Conservation (phyloP, 2,329 filamentous ascomycete species). For the Penicillium sp. region DNA sequence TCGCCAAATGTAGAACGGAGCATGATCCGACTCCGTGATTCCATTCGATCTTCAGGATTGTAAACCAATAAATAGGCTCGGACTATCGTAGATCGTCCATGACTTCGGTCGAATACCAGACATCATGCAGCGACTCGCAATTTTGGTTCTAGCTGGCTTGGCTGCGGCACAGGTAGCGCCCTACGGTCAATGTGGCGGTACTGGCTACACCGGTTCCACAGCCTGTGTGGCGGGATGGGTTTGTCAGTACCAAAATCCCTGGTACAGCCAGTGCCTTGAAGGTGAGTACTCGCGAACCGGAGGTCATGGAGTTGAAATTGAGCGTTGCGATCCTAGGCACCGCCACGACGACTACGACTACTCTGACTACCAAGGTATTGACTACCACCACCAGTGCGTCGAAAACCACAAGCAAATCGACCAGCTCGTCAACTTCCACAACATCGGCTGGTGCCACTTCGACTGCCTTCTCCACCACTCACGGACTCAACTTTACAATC, state of each 20-base stretch:
- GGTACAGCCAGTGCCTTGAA: conserved; percentile 22
- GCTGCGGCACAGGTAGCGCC: conserved; percentile 20
- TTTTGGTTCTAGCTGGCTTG: conserved; percentile 18
- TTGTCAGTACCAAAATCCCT: conserved; percentile 20
- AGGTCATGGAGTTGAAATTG: no score
- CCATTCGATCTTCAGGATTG: no score
- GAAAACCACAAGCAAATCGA: background rate
- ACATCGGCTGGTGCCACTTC: conserved; percentile 11
- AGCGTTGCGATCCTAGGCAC: background rate
- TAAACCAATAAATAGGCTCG: background rate
- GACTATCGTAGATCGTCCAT: background rate
- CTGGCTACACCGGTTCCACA: conserved; percentile 14
- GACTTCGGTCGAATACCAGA: background rate
- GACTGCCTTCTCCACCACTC: conserved; percentile 21
- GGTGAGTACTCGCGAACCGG: conserved; percentile 3
- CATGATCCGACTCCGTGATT: conserved; percentile 7
- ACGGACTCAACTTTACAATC: conserved; percentile 37
- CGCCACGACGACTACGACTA: conserved; percentile 9
- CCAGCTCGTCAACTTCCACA: background rate
- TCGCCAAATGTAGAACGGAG: conserved; percentile 18
- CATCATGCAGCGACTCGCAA: conserved; percentile 19
- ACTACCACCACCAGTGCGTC: conserved; percentile 1
- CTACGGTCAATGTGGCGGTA: conserved; percentile 22
- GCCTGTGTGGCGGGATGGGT: conserved; percentile 13
- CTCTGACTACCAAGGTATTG: background rate